Conservation (phyloP, 2,329 filamentous ascomycete species). For the Botryotinia calthae region DNA sequence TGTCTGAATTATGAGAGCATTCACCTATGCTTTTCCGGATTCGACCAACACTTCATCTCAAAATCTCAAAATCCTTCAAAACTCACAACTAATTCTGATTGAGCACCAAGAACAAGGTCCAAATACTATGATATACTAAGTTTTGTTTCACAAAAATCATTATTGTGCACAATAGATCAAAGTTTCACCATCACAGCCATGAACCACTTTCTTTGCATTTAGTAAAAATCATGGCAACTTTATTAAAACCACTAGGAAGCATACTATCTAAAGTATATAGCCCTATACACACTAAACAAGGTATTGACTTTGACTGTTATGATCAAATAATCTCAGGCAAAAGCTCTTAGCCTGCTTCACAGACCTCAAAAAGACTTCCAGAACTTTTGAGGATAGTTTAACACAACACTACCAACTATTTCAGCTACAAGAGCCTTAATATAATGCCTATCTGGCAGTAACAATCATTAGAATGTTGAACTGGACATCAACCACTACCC, state of each 20-base stretch:
- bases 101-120: not conserved
- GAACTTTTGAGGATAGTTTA: not conserved
- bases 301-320: too few relatives aligned
- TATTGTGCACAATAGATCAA: not conserved
- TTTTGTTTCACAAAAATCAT: not conserved
- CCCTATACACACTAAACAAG: not conserved
- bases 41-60: not conserved
- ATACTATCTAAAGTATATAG: not conserved
- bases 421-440: not conserved
- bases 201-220: not conserved
- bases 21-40: not conserved
- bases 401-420: not conserved
- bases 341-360: not conserved
- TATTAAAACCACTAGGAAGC: not conserved
- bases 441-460: not conserved
- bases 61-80: not conserved
- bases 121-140: not conserved
- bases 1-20: not conserved
- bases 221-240: not conserved
- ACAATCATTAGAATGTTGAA: accelerated
- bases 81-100: too few relatives aligned
- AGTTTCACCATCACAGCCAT: not conserved
- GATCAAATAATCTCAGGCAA: not conserved
- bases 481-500: not conserved
- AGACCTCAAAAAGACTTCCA: too few relatives aligned